Base-by-base conservation (phyloP, 75 land plant species). In the Pseudotsuga menziesii region DNA sequence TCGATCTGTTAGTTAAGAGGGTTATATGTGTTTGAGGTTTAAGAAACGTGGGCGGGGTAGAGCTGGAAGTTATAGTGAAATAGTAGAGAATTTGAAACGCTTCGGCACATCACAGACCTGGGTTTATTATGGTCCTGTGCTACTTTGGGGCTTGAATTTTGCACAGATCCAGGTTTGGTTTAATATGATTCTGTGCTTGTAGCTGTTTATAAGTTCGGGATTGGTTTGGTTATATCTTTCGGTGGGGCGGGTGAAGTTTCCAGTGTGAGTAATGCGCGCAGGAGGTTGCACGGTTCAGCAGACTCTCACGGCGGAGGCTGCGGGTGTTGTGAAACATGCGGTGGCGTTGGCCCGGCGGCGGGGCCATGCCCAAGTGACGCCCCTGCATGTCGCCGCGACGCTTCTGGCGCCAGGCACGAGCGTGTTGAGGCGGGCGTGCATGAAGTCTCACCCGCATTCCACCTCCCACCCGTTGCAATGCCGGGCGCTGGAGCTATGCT, bases 281-380 rank as follows among this genome's bases (percentile, higher is more conserved):
- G 92, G 88, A 76, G 87, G 72, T 13, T 74, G 76, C 81, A 78
- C 85, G 16, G 86, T 88, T 57, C 92, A 88, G 84, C 92, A 90
- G 84, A 78, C 88, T 35, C 84, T 90, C 66, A 85, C 88, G 52
- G 44, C 90, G 36, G 88, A 86, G 75, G 90, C 88, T 3, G 85
- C 85, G 0, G 71, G 75, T 6, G 82, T 90, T 12, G 56, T 90
- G 58, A 90, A 85, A 76, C 84, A 74, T 62, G 90, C 92, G 56
- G 75, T 88, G 36, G 59, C 76, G 23, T 81, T 85, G 20, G 92
- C 92, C 12, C 59, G 75, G 39, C 72, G 83, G 62, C 61, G 92
- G 6, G 90, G 92, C 60, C 92, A 90, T 71, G 83, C 88, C 12
- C 92, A 90, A 72, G 88, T 86, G 59, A 89, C 90, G 35, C 92